phyloP scores from a whole-genome alignment of 352 stramenopile species.

The Globisporangium canariense region DNA sequence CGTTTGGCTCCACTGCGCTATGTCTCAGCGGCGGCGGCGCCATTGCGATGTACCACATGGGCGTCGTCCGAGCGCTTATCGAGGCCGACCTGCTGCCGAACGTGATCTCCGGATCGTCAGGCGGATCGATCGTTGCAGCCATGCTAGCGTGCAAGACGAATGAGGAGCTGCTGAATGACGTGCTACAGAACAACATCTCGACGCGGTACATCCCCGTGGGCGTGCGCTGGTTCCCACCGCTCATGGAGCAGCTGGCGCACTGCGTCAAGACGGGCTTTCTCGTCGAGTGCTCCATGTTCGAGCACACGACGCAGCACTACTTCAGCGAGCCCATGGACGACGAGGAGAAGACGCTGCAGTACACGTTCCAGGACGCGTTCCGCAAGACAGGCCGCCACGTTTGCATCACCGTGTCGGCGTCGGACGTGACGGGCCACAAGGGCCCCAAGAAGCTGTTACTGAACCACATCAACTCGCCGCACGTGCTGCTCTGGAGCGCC shows the following conservation, averaged over 20 bases:
- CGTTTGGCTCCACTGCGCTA: slow-evolving; percentile 88
- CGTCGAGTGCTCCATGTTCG: slow-evolving; percentile 76
- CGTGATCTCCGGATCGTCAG: slow-evolving; percentile 92
- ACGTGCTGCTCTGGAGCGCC: slow-evolving; percentile 90
- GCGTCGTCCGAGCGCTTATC: slow-evolving; percentile 87
- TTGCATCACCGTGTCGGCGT: slow-evolving; percentile 93
- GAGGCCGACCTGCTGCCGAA: slow-evolving; percentile 87
- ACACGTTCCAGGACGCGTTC: slow-evolving; percentile 94
- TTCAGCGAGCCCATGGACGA: slow-evolving; percentile 69
- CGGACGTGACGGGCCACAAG: slow-evolving; percentile 84
- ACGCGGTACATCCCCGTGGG: slow-evolving; percentile 45
- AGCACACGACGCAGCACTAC: slow-evolving; percentile 91
- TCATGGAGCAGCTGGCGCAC: slow-evolving; percentile 82
- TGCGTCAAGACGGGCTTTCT: slow-evolving; percentile 89
- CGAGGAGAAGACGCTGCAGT: slow-evolving; percentile 50
- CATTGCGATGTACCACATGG: slow-evolving; percentile 94
- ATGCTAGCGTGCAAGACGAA: slow-evolving; percentile 84
- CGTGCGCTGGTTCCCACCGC: slow-evolving; percentile 76
- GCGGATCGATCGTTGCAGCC: slow-evolving; percentile 87
- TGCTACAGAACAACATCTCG: slow-evolving; percentile 57
- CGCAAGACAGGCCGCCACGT: slow-evolving; percentile 90
- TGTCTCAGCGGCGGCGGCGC: slow-evolving; percentile 90
- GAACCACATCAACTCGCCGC: slow-evolving; percentile 92
- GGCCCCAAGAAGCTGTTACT: slow-evolving; percentile 81
- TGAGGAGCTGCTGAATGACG: slow-evolving; percentile 61